These are phyloP conservation scores for Staphylotrichum longicolle DNA, from an alignment of 495 filamentous ascomycete species.

Conservation along the genomic window DNA sequence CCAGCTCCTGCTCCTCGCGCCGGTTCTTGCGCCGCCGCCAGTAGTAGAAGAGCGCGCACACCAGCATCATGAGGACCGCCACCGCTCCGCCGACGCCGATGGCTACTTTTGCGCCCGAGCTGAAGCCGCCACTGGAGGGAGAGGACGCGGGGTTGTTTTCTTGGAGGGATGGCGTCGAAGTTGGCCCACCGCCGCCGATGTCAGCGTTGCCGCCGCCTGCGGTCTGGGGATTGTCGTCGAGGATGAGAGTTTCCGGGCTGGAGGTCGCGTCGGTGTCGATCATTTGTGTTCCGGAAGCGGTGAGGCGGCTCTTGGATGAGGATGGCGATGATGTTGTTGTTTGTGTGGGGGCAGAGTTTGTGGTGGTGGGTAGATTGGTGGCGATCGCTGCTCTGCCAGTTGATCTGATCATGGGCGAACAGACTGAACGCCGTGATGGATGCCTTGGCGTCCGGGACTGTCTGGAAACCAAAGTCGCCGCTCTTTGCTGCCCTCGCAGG, in stretches of 20 bases:
- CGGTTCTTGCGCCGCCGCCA: constrained; percentile 26
- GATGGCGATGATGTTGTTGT: not conserved
- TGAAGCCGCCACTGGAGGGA: not conserved
- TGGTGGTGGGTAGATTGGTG: not conserved
- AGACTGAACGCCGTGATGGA: constrained; percentile 31
- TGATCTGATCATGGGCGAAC: constrained; percentile 41
- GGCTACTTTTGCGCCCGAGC: constrained; percentile 26
- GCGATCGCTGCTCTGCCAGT: constrained; percentile 36
- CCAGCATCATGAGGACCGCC: constrained; percentile 17
- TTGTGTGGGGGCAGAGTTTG: not conserved
- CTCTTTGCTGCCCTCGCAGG: constrained; percentile 31
- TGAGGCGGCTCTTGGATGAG: not conserved
- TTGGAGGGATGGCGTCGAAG: not conserved
- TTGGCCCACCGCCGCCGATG: not conserved
- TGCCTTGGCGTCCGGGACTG: constrained; percentile 24
- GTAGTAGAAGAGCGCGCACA: constrained; percentile 25
- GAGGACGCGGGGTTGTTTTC: not conserved
- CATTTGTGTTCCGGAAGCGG: constrained; percentile 15
- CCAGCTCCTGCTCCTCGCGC: constrained; percentile 33
- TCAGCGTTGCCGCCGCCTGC: not conserved
- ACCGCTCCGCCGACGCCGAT: constrained; percentile 28
- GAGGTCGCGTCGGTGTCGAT: constrained; percentile 19
- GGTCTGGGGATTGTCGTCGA: constrained; percentile 13
- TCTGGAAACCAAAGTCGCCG: constrained; percentile 21
- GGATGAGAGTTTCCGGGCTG: constrained; percentile 16